A percentile compares a stretch with the other conserved stretches of the same genome.
Evolutionary conservation across 345 rosid species (phyloP).

Genomic region (Abelmoschus esculentus): DNA sequence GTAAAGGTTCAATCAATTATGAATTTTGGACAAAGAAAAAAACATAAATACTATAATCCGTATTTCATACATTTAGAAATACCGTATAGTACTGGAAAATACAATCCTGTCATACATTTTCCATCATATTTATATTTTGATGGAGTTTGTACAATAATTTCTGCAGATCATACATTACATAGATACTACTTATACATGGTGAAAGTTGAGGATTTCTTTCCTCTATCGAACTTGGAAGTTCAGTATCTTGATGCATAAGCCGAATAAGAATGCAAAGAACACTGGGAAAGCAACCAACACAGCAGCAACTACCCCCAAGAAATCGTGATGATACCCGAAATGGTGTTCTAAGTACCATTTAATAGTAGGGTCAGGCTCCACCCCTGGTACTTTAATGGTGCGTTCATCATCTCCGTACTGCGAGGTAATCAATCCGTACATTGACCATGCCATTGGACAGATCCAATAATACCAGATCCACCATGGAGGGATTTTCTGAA

Average conservation of each 20-base stretch:
- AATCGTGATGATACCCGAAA: constrained; percentile 49
- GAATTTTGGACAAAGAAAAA: too few species aligned
- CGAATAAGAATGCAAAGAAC: constrained; percentile 66
- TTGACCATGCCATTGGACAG: constrained; percentile 77
- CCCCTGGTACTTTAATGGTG: constrained; percentile 36
- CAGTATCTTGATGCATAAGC: constrained; percentile 52
- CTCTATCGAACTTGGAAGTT: constrained; percentile 66
- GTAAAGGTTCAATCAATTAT: too few species aligned
- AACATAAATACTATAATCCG: too few species aligned
- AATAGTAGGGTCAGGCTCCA: constrained; percentile 19
- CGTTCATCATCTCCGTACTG: constrained; percentile 57
- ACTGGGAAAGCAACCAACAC: constrained; percentile 51
- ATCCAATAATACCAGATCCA: constrained; percentile 93
- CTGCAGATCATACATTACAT: too few species aligned
- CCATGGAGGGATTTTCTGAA: constrained; percentile 72
- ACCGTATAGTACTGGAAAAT: too few species aligned
- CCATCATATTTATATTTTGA: too few species aligned
- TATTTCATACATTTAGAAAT: too few species aligned
- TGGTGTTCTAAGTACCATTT: constrained; percentile 46
- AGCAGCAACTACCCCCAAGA: constrained; percentile 52
- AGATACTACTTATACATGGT: too few species aligned
- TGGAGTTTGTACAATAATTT: too few species aligned
- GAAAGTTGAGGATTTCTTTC: background rate
- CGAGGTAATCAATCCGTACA: constrained; percentile 48
- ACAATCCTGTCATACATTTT: too few species aligned